These are phyloP conservation scores for Posidonia oceanica DNA, from an alignment of 116 monocot species.

Conservation along the genomic window DNA sequence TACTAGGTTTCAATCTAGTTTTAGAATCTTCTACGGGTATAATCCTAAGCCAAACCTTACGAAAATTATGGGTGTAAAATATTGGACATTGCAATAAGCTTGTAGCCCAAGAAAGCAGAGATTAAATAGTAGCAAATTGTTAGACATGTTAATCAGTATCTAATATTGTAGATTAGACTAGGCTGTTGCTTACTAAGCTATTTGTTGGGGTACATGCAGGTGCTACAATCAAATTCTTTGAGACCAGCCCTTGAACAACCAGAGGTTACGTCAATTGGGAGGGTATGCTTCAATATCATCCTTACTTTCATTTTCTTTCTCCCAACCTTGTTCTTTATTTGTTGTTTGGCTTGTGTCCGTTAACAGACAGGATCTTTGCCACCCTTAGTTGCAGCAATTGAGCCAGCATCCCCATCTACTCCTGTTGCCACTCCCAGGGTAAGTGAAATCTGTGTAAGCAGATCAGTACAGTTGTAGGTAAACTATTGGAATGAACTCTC, in stretches of 20 bases:
- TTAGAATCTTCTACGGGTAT: too few species aligned
- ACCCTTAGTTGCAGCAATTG: slow-evolving; percentile 6
- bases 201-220: slow-evolving; percentile 9
- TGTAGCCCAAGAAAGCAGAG: too few species aligned
- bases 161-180: too few species aligned
- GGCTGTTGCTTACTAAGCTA: neutral
- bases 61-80: too few species aligned
- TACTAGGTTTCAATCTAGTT: too few species aligned
- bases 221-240: slow-evolving; percentile 11
- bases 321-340: neutral
- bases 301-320: neutral
- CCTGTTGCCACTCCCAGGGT: slow-evolving; percentile 32
- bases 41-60: too few species aligned
- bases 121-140: too few species aligned
- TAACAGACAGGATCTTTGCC: slow-evolving; percentile 22
- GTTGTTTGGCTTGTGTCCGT: neutral
- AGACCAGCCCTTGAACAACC: slow-evolving; percentile 22
- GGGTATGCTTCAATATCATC: slow-evolving; percentile 10
- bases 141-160: too few species aligned
- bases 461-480: neutral
- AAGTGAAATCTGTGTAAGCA: neutral
- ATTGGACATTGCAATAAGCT: too few species aligned
- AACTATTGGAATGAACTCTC: neutral
- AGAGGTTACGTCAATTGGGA: slow-evolving; percentile 4
- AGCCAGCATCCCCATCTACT: slow-evolving; percentile 17